Evolutionary conservation across 176 grass and related monocot species (phyloP).

Genomic region (Cocos nucifera): DNA sequence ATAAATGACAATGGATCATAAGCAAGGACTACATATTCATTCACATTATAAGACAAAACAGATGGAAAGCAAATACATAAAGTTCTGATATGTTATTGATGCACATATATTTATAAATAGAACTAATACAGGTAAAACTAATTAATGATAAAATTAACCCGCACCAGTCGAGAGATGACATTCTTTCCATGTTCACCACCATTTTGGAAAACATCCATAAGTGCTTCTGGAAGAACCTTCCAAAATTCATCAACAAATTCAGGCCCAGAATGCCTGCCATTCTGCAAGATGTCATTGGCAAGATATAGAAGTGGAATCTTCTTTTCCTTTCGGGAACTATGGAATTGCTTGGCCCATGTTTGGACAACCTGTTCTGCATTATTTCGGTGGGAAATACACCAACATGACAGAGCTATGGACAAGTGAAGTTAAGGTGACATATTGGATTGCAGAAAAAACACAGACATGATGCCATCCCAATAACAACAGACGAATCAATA

Average conservation of each 20-base stretch:
- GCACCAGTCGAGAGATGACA: conserved; percentile 65
- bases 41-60: too few relatives aligned
- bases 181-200: conserved; percentile 70
- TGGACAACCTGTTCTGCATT: conserved; percentile 75
- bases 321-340: conserved; percentile 55
- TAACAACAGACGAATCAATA: too few relatives aligned
- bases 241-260: conserved; percentile 97
- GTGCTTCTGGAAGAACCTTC: conserved; percentile 85
- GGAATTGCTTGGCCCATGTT: conserved; percentile 90
- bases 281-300: conserved; percentile 96
- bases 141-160: not conserved
- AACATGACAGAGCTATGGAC: conserved; percentile 74
- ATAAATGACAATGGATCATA: too few relatives aligned
- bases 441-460: not conserved
- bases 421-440: not conserved
- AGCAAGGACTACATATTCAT: too few relatives aligned
- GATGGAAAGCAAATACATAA: too few relatives aligned
- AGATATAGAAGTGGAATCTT: conserved; percentile 76
- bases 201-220: conserved; percentile 63
- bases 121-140: too few relatives aligned
- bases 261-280: conserved; percentile 77
- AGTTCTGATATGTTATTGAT: too few relatives aligned
- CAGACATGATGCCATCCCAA: too few relatives aligned
- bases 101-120: too few relatives aligned
- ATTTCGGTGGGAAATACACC: conserved; percentile 98